Conservation (phyloP, 1,284 basidiomycete genomes). For the Malassezia equina region DNA sequence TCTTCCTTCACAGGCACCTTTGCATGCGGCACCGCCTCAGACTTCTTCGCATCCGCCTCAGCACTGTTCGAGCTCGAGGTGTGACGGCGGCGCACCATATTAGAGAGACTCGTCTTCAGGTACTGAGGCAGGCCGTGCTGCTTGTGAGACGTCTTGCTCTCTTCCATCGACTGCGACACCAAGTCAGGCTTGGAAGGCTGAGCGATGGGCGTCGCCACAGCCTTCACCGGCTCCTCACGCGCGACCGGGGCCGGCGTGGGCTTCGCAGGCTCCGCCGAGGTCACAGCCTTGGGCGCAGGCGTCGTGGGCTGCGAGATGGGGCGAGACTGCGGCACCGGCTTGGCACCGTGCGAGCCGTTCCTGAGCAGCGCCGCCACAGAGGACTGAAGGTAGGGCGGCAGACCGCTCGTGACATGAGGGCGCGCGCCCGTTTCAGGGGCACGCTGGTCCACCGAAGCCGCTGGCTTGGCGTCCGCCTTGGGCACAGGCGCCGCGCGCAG, state of each 20-base stretch:
- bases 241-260: neutral
- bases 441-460: neutral
- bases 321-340: neutral
- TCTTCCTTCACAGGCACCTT: neutral
- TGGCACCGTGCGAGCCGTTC: neutral
- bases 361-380: neutral
- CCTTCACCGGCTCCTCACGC: neutral
- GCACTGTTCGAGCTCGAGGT: neutral
- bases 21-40: no score
- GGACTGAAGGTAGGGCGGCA: neutral
- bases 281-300: neutral
- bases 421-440: neutral
- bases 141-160: neutral
- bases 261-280: neutral
- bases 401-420: neutral
- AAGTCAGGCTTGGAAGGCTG: no score
- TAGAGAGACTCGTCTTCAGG: neutral
- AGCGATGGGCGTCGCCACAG: neutral
- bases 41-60: neutral
- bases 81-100: neutral
- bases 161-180: no score
- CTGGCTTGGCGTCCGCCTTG: neutral
- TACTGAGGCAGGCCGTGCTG: neutral
- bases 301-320: neutral
- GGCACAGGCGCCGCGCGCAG: neutral